Evolutionary conservation across 2,329 filamentous ascomycete genomes (phyloP).

Genomic region (Fusarium verticillioides): DNA sequence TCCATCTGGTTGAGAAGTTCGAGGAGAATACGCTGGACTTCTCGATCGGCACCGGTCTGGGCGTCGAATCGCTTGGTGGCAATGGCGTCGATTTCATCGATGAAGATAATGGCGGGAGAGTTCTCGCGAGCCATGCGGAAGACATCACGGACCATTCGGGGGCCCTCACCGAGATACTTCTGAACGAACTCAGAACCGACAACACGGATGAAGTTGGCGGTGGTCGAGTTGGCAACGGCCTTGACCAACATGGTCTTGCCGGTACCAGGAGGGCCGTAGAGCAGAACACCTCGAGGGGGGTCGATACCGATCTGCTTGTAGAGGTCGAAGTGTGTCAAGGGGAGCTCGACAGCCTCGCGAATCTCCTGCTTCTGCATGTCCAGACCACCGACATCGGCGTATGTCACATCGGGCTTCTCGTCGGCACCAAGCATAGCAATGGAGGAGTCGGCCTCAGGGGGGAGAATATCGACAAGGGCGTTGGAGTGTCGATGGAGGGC

Average conservation of each 20-base stretch:
- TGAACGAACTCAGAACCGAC: slow-evolving; percentile 99
- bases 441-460: slow-evolving; percentile 97
- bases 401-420: slow-evolving; percentile 98
- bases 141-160: slow-evolving; percentile 98
- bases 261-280: slow-evolving; percentile 95
- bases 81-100: slow-evolving; percentile 98
- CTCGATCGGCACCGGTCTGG: slow-evolving; percentile 96
- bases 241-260: slow-evolving; percentile 99
- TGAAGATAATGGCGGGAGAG: slow-evolving; percentile 98
- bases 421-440: slow-evolving; percentile 97
- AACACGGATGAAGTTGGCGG: slow-evolving; percentile 97
- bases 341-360: slow-evolving; percentile 94
- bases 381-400: slow-evolving; percentile 95
- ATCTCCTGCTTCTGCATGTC: slow-evolving; percentile 99
- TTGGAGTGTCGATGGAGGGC: slow-evolving; percentile 98
- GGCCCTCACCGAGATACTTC: slow-evolving; percentile 97
- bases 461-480: slow-evolving; percentile 96
- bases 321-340: slow-evolving; percentile 95
- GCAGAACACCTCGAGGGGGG: slow-evolving; percentile 92
- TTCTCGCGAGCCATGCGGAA: slow-evolving; percentile 99
- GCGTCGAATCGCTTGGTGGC: slow-evolving; percentile 99
- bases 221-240: slow-evolving; percentile 97
- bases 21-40: slow-evolving; percentile 97
- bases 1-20: slow-evolving; percentile 99
- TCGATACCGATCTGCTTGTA: slow-evolving; percentile 99